Conservation (phyloP, 257 asterid species). For the Forsythia viridissima region DNA sequence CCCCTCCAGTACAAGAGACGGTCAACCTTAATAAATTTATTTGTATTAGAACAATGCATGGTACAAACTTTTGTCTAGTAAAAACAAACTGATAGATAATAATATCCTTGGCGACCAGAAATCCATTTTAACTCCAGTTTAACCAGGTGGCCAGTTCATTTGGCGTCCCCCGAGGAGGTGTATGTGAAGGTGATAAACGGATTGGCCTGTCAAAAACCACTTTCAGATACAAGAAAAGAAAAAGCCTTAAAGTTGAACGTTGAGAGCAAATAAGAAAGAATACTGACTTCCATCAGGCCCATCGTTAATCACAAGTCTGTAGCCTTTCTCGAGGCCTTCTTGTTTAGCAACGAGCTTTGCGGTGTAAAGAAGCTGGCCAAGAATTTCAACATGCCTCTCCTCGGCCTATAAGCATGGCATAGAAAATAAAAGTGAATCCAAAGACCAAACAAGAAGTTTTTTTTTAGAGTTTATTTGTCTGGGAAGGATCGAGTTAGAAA, state of each 20-base stretch:
- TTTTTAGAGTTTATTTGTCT: not conserved
- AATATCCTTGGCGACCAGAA: not conserved
- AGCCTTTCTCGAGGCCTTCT: constrained; percentile 87
- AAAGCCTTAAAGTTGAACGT: not conserved
- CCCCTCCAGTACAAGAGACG: not conserved
- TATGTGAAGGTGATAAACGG: constrained; percentile 88
- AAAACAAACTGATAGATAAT: not conserved
- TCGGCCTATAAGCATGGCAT: constrained; percentile 56
- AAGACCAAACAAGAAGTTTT: not conserved
- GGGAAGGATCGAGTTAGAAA: too few species aligned
- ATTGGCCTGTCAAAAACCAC: constrained; percentile 60
- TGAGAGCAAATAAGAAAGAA: constrained; percentile 5
- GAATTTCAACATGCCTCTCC: constrained; percentile 72
- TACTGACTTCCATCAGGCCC: constrained; percentile 85
- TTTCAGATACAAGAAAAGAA: not conserved
- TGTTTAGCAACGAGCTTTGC: constrained; percentile 88
- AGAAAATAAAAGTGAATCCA: not conserved
- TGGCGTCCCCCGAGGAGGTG: constrained; percentile 96
- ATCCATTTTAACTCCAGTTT: constrained; percentile 21
- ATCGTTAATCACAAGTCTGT: constrained; percentile 83
- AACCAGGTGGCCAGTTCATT: constrained; percentile 99
- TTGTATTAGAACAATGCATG: not conserved
- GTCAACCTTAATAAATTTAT: constrained; percentile 19
- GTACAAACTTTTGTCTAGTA: not conserved
- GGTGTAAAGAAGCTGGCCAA: constrained; percentile 79